Percentiles rank a stretch among this genome's conserved stretches.
Conservation (phyloP, 768 basidiomycete species). For the Saitozyma podzolica region DNA sequence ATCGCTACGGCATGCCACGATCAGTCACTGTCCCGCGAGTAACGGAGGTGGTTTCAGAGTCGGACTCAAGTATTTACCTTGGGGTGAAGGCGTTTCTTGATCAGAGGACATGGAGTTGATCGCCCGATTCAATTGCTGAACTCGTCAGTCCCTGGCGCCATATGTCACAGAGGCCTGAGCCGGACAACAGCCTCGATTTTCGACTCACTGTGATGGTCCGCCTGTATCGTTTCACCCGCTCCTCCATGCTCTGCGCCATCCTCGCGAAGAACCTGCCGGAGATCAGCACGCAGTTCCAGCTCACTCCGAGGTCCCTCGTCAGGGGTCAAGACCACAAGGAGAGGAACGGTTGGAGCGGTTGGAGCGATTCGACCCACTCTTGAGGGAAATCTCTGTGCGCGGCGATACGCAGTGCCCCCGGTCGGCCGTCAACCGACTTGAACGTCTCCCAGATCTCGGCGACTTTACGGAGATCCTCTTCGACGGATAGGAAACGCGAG, state of each 20-base stretch:
- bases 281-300: no score
- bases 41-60: not conserved
- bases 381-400: conserved; percentile 40
- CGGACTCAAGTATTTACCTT: conserved; percentile 16
- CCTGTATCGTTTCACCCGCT: conserved; percentile 34
- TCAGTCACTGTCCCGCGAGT: not conserved
- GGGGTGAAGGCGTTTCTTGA: conserved; percentile 32
- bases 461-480: conserved; percentile 31
- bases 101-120: conserved; percentile 25
- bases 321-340: no score
- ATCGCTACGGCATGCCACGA: conserved; percentile 21
- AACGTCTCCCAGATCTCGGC: conserved; percentile 41
- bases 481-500: conserved; percentile 29
- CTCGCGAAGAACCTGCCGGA: conserved; percentile 26
- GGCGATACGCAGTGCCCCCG: conserved; percentile 26
- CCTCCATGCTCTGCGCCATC: conserved; percentile 30
- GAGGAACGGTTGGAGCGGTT: no score
- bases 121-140: conserved; percentile 39
- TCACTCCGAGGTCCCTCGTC: no score
- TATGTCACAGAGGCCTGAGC: no score
- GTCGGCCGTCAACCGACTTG: conserved; percentile 32
- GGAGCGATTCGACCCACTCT: conserved; percentile 26
- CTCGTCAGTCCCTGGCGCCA: no score
- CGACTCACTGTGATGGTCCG: conserved; percentile 35
- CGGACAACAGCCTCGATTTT: no score